These are phyloP conservation scores for Cystobasidiaceae sp. DNA, from an alignment of 1,284 basidiomycete species.

Conservation along the genomic window DNA sequence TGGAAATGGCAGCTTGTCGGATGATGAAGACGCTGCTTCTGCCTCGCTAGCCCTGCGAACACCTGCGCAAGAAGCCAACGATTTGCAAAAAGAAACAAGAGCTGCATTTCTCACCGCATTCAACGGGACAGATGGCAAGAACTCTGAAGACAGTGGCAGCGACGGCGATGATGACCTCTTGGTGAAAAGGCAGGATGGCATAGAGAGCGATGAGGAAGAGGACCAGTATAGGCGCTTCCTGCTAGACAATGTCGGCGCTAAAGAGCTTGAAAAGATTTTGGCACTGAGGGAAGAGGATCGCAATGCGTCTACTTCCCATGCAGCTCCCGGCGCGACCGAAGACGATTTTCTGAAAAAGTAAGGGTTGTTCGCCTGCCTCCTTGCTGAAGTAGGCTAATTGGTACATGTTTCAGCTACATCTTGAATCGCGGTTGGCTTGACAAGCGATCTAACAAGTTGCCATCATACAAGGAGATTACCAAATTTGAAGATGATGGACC, in stretches of 20 bases:
- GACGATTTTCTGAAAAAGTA: conserved; percentile 36
- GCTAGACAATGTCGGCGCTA: conserved; percentile 70
- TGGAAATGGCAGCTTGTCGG: conserved; percentile 30
- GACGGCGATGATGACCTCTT: conserved; percentile 53
- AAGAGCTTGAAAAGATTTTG: conserved; percentile 52
- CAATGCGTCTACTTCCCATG: neutral
- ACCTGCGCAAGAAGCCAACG: conserved; percentile 71
- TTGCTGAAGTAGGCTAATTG: neutral
- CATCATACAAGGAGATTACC: conserved; percentile 76
- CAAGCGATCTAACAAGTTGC: conserved; percentile 58
- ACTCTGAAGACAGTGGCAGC: conserved; percentile 57
- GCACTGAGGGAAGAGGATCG: neutral
- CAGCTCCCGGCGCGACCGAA: neutral
- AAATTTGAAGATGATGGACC: conserved; percentile 36
- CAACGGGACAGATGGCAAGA: conserved; percentile 47
- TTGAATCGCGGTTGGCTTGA: conserved; percentile 94
- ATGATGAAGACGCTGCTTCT: conserved; percentile 20
- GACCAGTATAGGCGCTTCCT: conserved; percentile 76
- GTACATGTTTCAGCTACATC: conserved; percentile 65
- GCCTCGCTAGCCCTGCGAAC: conserved; percentile 52
- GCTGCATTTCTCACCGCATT: conserved; percentile 65
- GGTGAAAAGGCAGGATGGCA: conserved; percentile 66
- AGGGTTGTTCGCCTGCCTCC: neutral
- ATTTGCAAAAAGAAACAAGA: conserved; percentile 74
- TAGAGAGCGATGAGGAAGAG: conserved; percentile 63